Base-by-base conservation (phyloP, 305 asterid genomes). In the Salvia sclarea region DNA sequence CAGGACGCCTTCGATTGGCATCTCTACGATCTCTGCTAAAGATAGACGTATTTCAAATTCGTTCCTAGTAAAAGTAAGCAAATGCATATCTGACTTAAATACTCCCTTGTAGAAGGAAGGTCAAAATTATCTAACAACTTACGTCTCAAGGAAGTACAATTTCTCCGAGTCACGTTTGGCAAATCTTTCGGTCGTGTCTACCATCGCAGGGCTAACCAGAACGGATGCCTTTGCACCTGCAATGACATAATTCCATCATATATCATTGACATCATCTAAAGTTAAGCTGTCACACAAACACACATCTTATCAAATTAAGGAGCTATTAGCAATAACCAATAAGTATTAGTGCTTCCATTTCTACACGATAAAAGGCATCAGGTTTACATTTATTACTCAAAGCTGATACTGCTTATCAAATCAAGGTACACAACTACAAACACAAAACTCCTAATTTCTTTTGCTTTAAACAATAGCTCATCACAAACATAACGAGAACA, bases 61-160 rank as follows among this genome's bases (percentile, higher is more conserved):
- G 45, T 47, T 78, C 33, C 11, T 11, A 17, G 58, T 41, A 64
- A 24, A 61, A 33, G 35, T 20, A 61, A 8, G 45, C 9, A 2
- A 21, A 48, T 9, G 54, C 47, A 50, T 25, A 55, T 60, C 49
- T 28, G 22, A 68, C 54, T 44, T 38, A 45, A 18, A 40, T 22
- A 66, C 49, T 53, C 58, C 33, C 49, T 16, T 4, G 22, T 40
- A 40, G 44, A 40, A 70, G 67, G 35, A 31, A 40, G 65, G 22
- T 61, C 35, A 62, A 67, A 40, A 6, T 52, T 22, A 60, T 16
- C 54, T 24, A 71, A 70, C 45, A 70, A 80, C 97, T 86, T 84
- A 95, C 99, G 61, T 64, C 60, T 84, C 92, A 75, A 95, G 90
- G 79, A 95, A 89, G 18, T 70, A 64, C 7, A 95, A 84, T 80